These are phyloP conservation scores for Pythium coloratum DNA, from an alignment of 352 stramenopile species.

Conservation along the genomic window DNA sequence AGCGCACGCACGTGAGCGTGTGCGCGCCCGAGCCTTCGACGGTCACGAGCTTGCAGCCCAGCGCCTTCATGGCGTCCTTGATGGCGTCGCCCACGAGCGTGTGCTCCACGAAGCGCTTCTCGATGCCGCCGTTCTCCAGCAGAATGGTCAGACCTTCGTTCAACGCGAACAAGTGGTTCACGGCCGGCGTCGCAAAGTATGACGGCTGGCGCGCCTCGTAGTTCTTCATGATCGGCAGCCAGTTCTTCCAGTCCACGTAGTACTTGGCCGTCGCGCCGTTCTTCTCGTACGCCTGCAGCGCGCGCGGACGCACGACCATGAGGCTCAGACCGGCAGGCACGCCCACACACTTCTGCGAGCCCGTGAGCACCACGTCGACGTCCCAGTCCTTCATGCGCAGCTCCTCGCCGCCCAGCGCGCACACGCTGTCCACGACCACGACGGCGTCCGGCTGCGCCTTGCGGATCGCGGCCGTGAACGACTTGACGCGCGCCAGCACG, in stretches of 20 bases:
- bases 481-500: slow-evolving; percentile 60
- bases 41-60: slow-evolving; percentile 66
- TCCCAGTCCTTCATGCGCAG: slow-evolving; percentile 84
- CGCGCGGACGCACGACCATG: slow-evolving; percentile 65
- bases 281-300: slow-evolving; percentile 62
- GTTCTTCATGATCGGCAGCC: slow-evolving; percentile 84
- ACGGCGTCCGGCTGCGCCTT: slow-evolving; percentile 60
- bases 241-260: slow-evolving; percentile 80
- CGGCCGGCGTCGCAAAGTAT: slow-evolving; percentile 77
- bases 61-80: slow-evolving; percentile 64
- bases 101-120: slow-evolving; percentile 77
- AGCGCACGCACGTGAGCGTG: slow-evolving; percentile 77
- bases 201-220: slow-evolving; percentile 73
- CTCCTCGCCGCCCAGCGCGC: slow-evolving; percentile 66
- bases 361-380: slow-evolving; percentile 74
- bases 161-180: slow-evolving; percentile 78
- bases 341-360: slow-evolving; percentile 77
- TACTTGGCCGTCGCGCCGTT: slow-evolving; percentile 59
- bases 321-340: slow-evolving; percentile 70
- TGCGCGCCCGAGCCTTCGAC: slow-evolving; percentile 48
- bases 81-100: slow-evolving; percentile 53
- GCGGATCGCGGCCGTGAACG: slow-evolving; percentile 55
- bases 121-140: slow-evolving; percentile 73
- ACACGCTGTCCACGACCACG: slow-evolving; percentile 72
- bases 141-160: slow-evolving; percentile 69